These are phyloP conservation scores for Lachancea sp. DNA, from an alignment of 805 yeast species.

Conservation along the genomic window DNA sequence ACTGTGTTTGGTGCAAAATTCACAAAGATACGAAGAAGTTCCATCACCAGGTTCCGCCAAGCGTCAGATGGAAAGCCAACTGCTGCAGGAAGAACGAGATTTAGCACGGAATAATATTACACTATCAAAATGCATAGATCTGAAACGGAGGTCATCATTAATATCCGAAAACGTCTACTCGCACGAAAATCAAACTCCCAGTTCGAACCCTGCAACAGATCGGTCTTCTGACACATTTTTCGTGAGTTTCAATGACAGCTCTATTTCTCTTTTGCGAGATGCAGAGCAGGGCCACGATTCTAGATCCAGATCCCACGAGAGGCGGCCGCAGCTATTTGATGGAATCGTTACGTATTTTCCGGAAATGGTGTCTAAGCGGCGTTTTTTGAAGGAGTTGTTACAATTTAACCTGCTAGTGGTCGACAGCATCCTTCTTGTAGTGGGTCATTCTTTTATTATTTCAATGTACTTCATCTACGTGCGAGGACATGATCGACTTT, in stretches of 20 bases:
- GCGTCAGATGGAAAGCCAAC: constrained; percentile 3
- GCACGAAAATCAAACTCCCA: constrained; percentile 1
- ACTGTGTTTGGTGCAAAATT: constrained; percentile 22
- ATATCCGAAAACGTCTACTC: constrained; percentile 30
- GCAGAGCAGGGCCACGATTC: constrained; percentile 6
- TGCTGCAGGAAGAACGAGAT: constrained; percentile 14
- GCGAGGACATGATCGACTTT: constrained; percentile 31
- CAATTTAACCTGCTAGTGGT: constrained; percentile 13
- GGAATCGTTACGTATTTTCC: constrained; percentile 11
- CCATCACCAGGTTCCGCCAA: constrained; percentile 8
- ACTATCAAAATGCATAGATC: constrained; percentile 33
- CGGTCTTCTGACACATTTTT: constrained; percentile 9
- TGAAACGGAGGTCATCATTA: constrained; percentile 32
- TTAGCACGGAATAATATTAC: constrained; percentile 30
- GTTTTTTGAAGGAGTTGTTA: constrained; percentile 12
- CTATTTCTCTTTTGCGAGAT: constrained; percentile 12
- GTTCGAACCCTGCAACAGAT: background rate
- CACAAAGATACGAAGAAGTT: constrained; percentile 26
- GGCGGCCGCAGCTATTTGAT: background rate
- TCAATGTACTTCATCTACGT: constrained; percentile 39
- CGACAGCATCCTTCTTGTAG: constrained; percentile 19
- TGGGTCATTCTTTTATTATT: constrained; percentile 33
- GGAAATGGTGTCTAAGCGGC: constrained; percentile 10
- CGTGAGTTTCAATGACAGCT: constrained; percentile 13
- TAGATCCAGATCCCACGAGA: background rate